A percentile compares a stretch with the other conserved stretches of the same genome.
These are phyloP conservation scores for Macrophomina phaseolina DNA, from an alignment of 2,329 filamentous ascomycete genomes.

Conservation along the genomic window DNA sequence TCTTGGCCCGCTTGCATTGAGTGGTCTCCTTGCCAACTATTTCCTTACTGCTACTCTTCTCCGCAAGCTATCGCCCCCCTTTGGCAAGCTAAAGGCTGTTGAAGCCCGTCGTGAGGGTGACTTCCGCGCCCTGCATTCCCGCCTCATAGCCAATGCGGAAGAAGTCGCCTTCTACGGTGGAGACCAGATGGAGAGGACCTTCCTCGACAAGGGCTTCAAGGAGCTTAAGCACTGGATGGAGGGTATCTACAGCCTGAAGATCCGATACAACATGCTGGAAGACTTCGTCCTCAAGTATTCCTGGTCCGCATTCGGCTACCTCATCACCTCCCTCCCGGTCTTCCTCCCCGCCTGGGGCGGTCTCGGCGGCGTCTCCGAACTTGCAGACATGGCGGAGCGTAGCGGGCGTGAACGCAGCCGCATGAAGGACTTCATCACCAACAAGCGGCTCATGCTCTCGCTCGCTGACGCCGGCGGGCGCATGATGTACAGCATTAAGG, in stretches of 20 bases:
- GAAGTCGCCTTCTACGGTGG: conserved; percentile 98
- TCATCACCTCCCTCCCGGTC: conserved; percentile 89
- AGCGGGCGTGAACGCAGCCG: conserved; percentile 76
- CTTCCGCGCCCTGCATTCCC: conserved; percentile 87
- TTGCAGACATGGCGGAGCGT: conserved; percentile 56
- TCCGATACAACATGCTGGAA: conserved; percentile 97
- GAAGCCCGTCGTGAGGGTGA: conserved; percentile 95
- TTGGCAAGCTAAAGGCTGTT: conserved; percentile 94
- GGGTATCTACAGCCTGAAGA: conserved; percentile 95
- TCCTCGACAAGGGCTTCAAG: conserved; percentile 89
- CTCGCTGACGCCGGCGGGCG: conserved; percentile 93
- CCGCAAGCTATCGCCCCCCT: conserved; percentile 86
- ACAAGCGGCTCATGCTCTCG: conserved; percentile 97
- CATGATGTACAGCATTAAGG: conserved; percentile 99
- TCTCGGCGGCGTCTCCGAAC: conserved; percentile 73
- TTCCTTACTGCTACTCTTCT: conserved; percentile 91
- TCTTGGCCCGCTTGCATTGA: conserved; percentile 84
- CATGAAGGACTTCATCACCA: conserved; percentile 99
- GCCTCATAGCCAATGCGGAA: conserved; percentile 94
- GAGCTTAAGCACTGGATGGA: conserved; percentile 98
- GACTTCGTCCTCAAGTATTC: conserved; percentile 98
- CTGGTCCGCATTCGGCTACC: conserved; percentile 97
- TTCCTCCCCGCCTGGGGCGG: conserved; percentile 96
- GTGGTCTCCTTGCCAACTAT: conserved; percentile 88
- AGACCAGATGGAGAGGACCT: conserved; percentile 91